Base-by-base conservation (phyloP, 1,139 yeast species). In the Torulaspora pretoriensis region DNA sequence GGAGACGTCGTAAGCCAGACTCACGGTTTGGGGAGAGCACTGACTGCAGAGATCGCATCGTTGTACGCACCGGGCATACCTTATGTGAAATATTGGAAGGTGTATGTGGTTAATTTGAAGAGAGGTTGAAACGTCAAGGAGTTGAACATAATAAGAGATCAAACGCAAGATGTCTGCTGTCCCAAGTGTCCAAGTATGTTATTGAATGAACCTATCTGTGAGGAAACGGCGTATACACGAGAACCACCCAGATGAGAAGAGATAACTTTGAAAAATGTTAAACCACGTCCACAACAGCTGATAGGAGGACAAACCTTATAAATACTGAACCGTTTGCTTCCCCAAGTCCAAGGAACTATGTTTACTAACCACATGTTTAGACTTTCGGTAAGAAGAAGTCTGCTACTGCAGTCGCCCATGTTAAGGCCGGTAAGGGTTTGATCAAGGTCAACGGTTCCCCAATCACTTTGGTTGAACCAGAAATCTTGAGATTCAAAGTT, bases 321-420 rank as follows among this genome's bases (percentile, higher is more conserved):
- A 19, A 5, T 28, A 19, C 25, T 32, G 41, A 42, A 28, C 31
- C 7, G 46, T 43, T 12, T 31, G 38, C 16, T 29, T 10, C 32
- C 32, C 17, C 1, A 14, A 5, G 3, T 5, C 2, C 9, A 14
- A 14, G 14, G 8, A 16, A 8, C 14, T n/a, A 7, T 8, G 12
- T 19, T 28, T 36, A 36, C 40, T 36, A 36, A 36, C 40, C 19
- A 27, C 31, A 24, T 16, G 27, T 28, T 39, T 73, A 88, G 96
- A 90, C 97, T 76, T 92, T 92, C 80, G 98, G 98, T 79, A 92
- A 92, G 83, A 92, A 92, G 92, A 92, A 87, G 83, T 86, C 96
- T 73, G 98, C 98, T 70, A 92, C 98, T 70, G 98, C 98, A 72
- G 98, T 92, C 72, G 98, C 98, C 76, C 96, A 88, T 78, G 96